phyloP scores from a whole-genome alignment of 148 eudicot genomes.

The Euryodendron excelsum region DNA sequence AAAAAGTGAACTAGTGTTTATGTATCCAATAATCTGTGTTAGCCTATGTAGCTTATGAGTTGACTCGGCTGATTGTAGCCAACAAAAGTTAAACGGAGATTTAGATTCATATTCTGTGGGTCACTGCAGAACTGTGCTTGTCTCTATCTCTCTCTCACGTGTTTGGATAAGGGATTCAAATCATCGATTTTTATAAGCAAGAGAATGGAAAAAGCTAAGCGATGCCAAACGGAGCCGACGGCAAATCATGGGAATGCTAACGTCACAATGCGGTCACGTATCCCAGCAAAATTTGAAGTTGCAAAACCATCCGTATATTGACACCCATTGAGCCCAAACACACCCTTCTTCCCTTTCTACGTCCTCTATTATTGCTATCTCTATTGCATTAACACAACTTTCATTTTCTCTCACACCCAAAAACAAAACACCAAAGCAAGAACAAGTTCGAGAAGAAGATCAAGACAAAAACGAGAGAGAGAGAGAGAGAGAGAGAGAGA shows the following conservation, averaged over 20 bases:
- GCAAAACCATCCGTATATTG: slow-evolving; percentile 19
- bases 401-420: neutral
- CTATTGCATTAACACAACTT: neutral
- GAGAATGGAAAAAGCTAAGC: neutral
- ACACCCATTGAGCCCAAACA: slow-evolving; percentile 33
- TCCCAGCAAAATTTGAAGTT: slow-evolving; percentile 23
- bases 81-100: too few species aligned
- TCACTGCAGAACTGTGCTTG: neutral
- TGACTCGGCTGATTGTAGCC: too few species aligned
- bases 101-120: neutral
- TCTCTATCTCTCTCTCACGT: neutral
- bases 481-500: slow-evolving; percentile 2
- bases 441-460: neutral
- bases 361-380: slow-evolving; percentile 11
- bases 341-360: slow-evolving; percentile 13
- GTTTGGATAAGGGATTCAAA: neutral
- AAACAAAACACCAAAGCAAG: slow-evolving; percentile 1
- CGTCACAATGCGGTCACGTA: slow-evolving; percentile 11
- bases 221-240: neutral
- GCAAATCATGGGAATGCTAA: slow-evolving; percentile 8
- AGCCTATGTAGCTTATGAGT: too few species aligned
- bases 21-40: neutral
- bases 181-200: neutral
- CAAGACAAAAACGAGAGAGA: neutral
- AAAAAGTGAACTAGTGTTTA: neutral